Base-by-base conservation (phyloP, 192 early-diverging fungal genomes). In the Phycomyces nitens region DNA sequence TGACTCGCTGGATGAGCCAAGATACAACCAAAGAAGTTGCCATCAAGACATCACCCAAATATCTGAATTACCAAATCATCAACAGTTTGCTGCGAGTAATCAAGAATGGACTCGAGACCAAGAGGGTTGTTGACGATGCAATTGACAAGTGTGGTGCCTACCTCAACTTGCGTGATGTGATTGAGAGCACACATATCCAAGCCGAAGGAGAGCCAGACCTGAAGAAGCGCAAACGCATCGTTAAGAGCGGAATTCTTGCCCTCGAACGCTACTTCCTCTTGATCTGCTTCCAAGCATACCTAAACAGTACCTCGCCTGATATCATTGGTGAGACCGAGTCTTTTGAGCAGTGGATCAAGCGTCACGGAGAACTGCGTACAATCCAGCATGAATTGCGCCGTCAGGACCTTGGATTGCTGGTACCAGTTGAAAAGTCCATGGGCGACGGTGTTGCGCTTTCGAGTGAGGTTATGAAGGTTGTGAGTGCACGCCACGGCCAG, bases 71-170 rank as follows among this genome's bases (percentile, higher is more conserved):
- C 60, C 76, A 74, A 63, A 65, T 79, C 29, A 84, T 85, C 64
- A 80, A 88, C 69, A 77, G 78, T 40, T 72, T 88, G 5, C 60
- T 86, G 29, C 77, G 86, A n/a, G 82, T 88, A 0, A 79, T 88
- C 47, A 55, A 73, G 10, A 77, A 86, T 52, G 86, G 86, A 0
- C 53, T 86, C 11, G 81, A 79, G 40, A 79, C 73, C 71, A 83
- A 86, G 47, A 26, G 63, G n/a, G 56, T 74, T 9, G 86, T 88
- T 0, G 86, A 88, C 56, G 55, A 80, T 29, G 73, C 63, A 5
- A 83, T 88, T 44, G 86, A 88, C 58, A 29, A 15, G 2, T 86
- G 86, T 64, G 76, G 70, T 0, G 52, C 41, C 5, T 57, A 56
- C 21, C 56, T 78, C 38, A 85, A 88, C 56, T 41, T 86, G 21